Evolutionary conservation across 2,329 filamentous ascomycete species (phyloP).

Genomic region (Trichoderma koningiopsis): DNA sequence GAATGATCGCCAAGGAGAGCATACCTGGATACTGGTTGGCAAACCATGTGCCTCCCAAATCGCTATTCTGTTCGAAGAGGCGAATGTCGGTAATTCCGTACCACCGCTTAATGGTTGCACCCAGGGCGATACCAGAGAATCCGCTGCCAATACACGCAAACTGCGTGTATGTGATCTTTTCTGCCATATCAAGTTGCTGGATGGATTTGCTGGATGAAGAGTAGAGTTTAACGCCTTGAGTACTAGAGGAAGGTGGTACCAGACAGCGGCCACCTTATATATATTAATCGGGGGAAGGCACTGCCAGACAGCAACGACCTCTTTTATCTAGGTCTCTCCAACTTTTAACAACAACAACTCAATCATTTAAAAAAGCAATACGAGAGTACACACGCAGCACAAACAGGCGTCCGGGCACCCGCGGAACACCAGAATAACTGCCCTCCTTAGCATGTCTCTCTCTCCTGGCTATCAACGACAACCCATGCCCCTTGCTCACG

Average conservation of each 20-base stretch:
- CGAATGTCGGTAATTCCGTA: conserved; percentile 60
- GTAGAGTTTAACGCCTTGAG: not conserved
- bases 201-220: not conserved
- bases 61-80: conserved; percentile 60
- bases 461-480: not conserved
- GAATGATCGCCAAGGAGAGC: not conserved
- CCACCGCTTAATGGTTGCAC: conserved; percentile 59
- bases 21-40: conserved; percentile 62
- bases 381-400: not conserved
- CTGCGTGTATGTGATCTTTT: conserved; percentile 37
- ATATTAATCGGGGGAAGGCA: not conserved
- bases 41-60: conserved; percentile 66
- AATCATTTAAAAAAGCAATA: not conserved
- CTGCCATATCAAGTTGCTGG: not conserved
- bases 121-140: conserved; percentile 64
- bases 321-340: not conserved
- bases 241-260: not conserved
- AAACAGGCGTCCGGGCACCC: not conserved
- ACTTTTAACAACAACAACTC: not conserved
- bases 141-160: conserved; percentile 59
- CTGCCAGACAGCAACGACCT: not conserved
- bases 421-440: not conserved
- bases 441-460: not conserved
- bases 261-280: not conserved
- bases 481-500: not conserved